Base-by-base conservation (phyloP, 805 yeast species). In the Schwanniomyces polymorphus region DNA sequence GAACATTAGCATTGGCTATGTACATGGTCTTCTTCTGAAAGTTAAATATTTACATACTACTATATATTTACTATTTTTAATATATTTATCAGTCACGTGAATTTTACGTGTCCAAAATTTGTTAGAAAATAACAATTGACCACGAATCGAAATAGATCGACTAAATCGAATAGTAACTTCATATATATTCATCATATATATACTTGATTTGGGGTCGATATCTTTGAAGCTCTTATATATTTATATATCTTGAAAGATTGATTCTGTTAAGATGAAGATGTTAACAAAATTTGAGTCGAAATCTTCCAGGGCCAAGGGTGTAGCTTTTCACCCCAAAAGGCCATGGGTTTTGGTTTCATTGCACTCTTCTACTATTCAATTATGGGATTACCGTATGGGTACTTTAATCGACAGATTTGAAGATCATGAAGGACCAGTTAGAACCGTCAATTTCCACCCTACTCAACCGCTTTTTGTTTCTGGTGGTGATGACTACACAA, bases 321-420 rank as follows among this genome's bases (percentile, higher is more conserved):
- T 94, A 64, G 97, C 99, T 48, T 91, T 94, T 73, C 97, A 95
- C 71, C 97, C 98, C 44, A 84, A 84, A 56, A 77, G 94, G 67
- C 97, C 99, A 49, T 94, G 97, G 97, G 89, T 91, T 50, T 78
- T 94, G 58, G 98, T 91, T 28, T 91, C 98, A 7, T 78, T 95
- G 51, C 94, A 92, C 68, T 88, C 97, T 25, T 90, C 97, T n/a
- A 91, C 97, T n/a, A 92, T 94, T 65, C 99, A 95, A 69, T 78
- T 94, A 54, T 94, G 99, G 99, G 99, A 94, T 70, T 94, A 95
- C 72, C 85, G 99, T 62, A 94, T 94, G 99, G 99, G 99, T 38
- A 91, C 97, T 3, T 74, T 94, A 64, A 84, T 94, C 64, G 98
- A 91, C 68, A 81, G 97, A 48, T 94, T 91, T 62, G 99, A 94